phyloP scores from a whole-genome alignment of 2,329 filamentous ascomycete genomes.

The Ascochyta pisi region DNA sequence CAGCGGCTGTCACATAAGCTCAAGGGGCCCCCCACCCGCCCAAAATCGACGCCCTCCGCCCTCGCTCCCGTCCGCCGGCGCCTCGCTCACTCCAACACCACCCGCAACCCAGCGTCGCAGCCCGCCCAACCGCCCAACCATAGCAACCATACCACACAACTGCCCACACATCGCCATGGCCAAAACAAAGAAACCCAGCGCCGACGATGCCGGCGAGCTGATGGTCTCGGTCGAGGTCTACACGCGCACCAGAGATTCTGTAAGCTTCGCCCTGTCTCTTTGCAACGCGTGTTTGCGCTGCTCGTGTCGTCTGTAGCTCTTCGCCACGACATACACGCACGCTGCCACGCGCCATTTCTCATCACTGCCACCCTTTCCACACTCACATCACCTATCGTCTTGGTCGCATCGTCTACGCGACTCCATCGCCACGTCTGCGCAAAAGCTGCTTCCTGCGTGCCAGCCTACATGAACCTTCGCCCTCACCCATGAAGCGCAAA shows the following conservation, averaged over 20 bases:
- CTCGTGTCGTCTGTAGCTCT: conserved; percentile 5
- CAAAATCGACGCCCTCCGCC: neutral
- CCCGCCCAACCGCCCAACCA: neutral
- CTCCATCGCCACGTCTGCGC: conserved; percentile 17
- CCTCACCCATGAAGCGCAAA: conserved; percentile 5
- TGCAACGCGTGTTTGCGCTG: conserved; percentile 7
- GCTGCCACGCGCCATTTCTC: conserved; percentile 8
- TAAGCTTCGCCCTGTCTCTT: conserved; percentile 59
- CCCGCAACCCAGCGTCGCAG: conserved; percentile 10
- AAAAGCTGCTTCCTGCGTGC: conserved; percentile 13
- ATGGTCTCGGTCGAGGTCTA: conserved; percentile 75
- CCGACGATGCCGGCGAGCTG: conserved; percentile 44
- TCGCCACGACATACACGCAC: neutral
- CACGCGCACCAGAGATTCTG: conserved; percentile 79
- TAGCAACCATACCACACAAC: neutral
- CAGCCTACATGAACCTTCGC: neutral
- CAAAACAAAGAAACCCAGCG: conserved; percentile 41
- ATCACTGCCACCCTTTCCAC: conserved; percentile 7
- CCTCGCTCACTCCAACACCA: conserved; percentile 16
- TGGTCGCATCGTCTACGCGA: conserved; percentile 38
- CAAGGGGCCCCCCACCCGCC: conserved; percentile 5
- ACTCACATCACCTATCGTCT: conserved; percentile 6
- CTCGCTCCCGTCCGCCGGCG: conserved; percentile 8
- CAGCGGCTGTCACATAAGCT: conserved; percentile 20
- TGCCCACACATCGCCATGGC: conserved; percentile 28